phyloP scores from a whole-genome alignment of 306 rosid species.

The Lupinus albus region DNA sequence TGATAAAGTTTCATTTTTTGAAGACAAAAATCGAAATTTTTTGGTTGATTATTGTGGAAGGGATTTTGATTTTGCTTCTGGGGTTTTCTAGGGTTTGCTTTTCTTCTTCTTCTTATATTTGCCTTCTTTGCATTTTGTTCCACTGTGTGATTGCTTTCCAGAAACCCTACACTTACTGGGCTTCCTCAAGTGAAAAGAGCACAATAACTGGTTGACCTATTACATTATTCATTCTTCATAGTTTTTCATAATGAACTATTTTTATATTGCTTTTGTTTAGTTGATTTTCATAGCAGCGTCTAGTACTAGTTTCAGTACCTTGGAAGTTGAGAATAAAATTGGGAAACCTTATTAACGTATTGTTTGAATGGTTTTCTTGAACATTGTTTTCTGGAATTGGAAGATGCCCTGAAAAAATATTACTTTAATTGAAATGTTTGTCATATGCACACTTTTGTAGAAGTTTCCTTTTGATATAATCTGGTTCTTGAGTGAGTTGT shows the following conservation, averaged over 20 bases:
- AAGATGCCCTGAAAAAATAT: slow-evolving; percentile 9
- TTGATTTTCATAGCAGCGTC: slow-evolving; percentile 31
- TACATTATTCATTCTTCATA: slow-evolving; percentile 6
- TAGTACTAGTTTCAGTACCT: slow-evolving; percentile 8
- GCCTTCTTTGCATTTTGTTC: slow-evolving; percentile 2
- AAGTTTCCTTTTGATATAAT: slow-evolving; percentile 1
- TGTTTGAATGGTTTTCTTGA: slow-evolving; percentile 25
- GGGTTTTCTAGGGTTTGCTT: slow-evolving; percentile 46
- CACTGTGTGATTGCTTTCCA: slow-evolving; percentile 18
- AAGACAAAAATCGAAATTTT: too few relatives aligned
- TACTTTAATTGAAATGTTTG: slow-evolving; percentile 21
- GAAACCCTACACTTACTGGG: slow-evolving; percentile 3
- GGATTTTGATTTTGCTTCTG: slow-evolving; percentile 29
- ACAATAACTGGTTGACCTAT: slow-evolving; percentile 2
- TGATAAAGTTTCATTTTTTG: neutral
- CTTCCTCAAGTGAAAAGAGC: neutral
- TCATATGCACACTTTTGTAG: neutral
- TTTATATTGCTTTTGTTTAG: neutral
- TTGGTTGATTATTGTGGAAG: slow-evolving; percentile 7
- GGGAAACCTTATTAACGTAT: neutral
- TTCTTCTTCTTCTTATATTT: slow-evolving; percentile 5
- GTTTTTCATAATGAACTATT: slow-evolving; percentile 5
- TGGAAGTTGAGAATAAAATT: slow-evolving; percentile 31
- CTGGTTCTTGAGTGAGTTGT: slow-evolving; percentile 12
- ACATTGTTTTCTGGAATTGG: slow-evolving; percentile 31